Evolutionary conservation across 140 eudicot genomes (phyloP), one percentile per base, ranked within the genome.

Genomic region (Senecio squalidus): DNA sequence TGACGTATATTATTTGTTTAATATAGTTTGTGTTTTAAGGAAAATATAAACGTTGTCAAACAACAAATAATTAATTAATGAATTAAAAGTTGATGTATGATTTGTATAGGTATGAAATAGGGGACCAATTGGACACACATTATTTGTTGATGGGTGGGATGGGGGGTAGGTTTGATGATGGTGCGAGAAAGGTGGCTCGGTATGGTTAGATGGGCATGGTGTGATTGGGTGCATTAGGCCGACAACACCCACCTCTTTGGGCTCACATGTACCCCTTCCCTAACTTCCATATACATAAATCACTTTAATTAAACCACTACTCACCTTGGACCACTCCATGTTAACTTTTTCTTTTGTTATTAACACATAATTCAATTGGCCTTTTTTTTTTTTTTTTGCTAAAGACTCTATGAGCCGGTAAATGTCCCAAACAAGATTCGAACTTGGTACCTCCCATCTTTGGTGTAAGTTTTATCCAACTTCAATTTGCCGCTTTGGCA

Each of bases 161-260:
- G 64, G 40, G 36, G 59, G 77, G 55, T 55, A 56, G 77, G 67
- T 55, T 65, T 22, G 61, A 40, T 60, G 53, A 46, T 55, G 66
- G 73, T 56, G 59, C 25, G 18, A 45, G 50, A 46, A 48, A 43
- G 70, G 40, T 71, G 69, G 70, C 50, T 61, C 13, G 70, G 76
- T 50, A 53, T 70, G 76, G 72, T 55, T 72, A 58, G 67, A 38
- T 45, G 50, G 73, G 55, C 47, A 64, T 65, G 60, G 59, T 25
- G 53, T 23, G 29, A 61, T 33, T 51, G 64, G 36, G 58, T 67
- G 75, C 81, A 70, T 39, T 70, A 48, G 76, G 73, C 81, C 54
- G 77, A 72, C 77, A 72, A 40, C 20, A 28, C 27, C 55, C 77
- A 56, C 67, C 77, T 56, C 64, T 46, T 64, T 56, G 64, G 72